Conservation (phyloP, 225 moss, liverwort and hornwort species). For the Bryum argenteum region DNA sequence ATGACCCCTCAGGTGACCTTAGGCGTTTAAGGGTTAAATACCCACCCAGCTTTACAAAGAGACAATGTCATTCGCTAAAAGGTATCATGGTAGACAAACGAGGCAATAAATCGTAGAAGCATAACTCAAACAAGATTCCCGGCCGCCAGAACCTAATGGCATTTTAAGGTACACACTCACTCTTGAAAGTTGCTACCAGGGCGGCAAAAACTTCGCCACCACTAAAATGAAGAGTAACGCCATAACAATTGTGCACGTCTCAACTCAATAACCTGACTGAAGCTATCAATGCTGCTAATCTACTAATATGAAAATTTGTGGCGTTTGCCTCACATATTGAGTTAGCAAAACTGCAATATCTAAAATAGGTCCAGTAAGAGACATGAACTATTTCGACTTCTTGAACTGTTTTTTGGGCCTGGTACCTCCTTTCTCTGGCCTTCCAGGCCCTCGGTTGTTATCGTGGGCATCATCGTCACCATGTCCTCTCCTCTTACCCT, state of each 20-base stretch:
- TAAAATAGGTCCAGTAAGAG: not conserved
- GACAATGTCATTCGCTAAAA: not conserved
- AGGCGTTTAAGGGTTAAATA: too few species aligned
- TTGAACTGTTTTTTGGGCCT: slow-evolving; percentile 52
- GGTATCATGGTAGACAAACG: not conserved
- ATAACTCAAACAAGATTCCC: not conserved
- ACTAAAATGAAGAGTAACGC: slow-evolving; percentile 8
- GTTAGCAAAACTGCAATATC: not conserved
- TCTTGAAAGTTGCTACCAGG: slow-evolving; percentile 12
- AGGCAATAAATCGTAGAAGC: not conserved
- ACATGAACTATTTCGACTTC: slow-evolving; percentile 22
- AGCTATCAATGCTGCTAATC: not conserved
- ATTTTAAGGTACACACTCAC: slow-evolving; percentile 16
- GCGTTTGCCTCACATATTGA: slow-evolving; percentile 3
- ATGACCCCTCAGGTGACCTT: too few species aligned
- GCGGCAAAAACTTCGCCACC: slow-evolving; percentile 23
- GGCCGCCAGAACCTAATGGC: not conserved
- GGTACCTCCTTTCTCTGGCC: slow-evolving; percentile 45
- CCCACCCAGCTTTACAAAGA: too few species aligned
- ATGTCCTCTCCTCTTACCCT: slow-evolving; percentile 60
- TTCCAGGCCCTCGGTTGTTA: slow-evolving; percentile 33
- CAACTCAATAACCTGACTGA: not conserved
- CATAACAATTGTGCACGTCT: not conserved
- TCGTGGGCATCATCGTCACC: slow-evolving; percentile 53
- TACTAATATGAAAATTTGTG: not conserved